Evolutionary conservation across 352 stramenopile genomes (phyloP).

Genomic region (Phytopythium mirpurense): DNA sequence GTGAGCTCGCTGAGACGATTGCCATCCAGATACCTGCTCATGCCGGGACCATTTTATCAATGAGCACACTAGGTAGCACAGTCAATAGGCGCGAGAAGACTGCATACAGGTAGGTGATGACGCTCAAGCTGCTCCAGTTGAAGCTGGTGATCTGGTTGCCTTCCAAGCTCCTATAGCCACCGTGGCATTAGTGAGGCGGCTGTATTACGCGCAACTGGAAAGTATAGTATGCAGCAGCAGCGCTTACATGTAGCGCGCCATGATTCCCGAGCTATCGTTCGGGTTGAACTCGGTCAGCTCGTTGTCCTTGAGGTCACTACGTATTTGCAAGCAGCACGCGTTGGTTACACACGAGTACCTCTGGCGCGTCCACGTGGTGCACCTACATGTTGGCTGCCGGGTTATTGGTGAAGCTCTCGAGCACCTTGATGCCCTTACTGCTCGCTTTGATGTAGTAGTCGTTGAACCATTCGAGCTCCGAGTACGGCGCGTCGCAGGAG

Average conservation of each 20-base stretch:
- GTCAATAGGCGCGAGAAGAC: too few relatives aligned
- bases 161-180: not conserved
- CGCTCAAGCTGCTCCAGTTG: not conserved
- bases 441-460: not conserved
- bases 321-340: not conserved
- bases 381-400: not conserved
- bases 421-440: not conserved
- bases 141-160: not conserved
- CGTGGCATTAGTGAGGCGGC: not conserved
- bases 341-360: not conserved
- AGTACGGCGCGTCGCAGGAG: not conserved
- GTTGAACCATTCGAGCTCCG: not conserved
- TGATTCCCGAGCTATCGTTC: not conserved
- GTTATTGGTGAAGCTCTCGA: not conserved
- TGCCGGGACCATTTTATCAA: too few relatives aligned
- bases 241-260: not conserved
- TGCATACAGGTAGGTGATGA: not conserved
- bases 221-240: not conserved
- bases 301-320: not conserved
- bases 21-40: not conserved
- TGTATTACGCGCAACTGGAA: not conserved
- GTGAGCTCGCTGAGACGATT: not conserved
- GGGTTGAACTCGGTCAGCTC: constrained; percentile 1
- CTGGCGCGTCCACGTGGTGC: not conserved
- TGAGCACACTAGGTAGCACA: too few relatives aligned